These are phyloP conservation scores for Ogataea chonburiensis DNA, from an alignment of 805 yeast genomes.

Conservation along the genomic window DNA sequence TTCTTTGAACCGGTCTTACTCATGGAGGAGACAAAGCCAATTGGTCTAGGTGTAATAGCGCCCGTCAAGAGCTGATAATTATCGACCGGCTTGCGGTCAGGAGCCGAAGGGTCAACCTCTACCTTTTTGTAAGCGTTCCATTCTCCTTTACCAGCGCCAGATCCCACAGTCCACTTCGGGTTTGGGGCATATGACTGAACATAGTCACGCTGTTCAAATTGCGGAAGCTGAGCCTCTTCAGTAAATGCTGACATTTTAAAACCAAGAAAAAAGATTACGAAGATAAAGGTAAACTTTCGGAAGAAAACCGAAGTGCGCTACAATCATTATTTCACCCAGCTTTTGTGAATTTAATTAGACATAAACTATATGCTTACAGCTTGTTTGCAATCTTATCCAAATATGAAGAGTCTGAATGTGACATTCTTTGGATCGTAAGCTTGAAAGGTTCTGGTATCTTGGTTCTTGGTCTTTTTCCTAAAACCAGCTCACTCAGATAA, in stretches of 20 bases:
- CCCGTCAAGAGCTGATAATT: conserved; percentile 53
- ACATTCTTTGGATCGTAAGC: conserved; percentile 4
- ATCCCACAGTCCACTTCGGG: conserved; percentile 46
- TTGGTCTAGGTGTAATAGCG: conserved; percentile 59
- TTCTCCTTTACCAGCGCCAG: conserved; percentile 44
- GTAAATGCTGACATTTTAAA: too few species aligned
- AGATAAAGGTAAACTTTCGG: too few species aligned
- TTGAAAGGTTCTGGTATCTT: conserved; percentile 7
- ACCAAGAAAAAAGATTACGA: too few species aligned
- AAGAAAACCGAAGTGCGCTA: too few species aligned
- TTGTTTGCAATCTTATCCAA: background rate
- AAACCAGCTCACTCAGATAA: conserved; percentile 34
- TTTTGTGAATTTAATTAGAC: too few species aligned
- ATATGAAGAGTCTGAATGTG: background rate
- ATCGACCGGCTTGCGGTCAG: conserved; percentile 38
- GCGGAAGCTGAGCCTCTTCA: too few species aligned
- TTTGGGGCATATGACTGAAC: conserved; percentile 11
- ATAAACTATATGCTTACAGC: background rate
- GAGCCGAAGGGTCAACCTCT: conserved; percentile 47
- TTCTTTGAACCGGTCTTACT: conserved; percentile 43
- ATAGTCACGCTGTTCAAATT: too few species aligned
- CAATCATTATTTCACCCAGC: conserved; percentile 1
- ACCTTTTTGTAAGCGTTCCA: conserved; percentile 48
- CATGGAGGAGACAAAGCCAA: conserved; percentile 55
- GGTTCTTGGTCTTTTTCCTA: conserved; percentile 11